Evolutionary conservation across 441 rosid species (phyloP).

Genomic region (Breynia disticha): DNA sequence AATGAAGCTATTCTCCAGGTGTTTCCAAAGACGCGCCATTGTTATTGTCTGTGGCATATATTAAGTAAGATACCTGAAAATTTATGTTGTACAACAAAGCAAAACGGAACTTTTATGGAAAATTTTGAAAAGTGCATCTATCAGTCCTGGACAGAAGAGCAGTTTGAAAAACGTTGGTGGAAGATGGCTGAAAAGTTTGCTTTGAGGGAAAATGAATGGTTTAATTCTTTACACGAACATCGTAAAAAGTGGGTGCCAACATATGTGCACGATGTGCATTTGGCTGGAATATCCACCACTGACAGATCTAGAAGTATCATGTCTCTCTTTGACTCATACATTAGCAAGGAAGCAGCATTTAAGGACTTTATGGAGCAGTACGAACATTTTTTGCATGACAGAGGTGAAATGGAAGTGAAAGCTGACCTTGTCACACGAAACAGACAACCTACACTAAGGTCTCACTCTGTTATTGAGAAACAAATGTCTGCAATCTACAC

Average conservation of each 20-base stretch:
- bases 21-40: conserved; percentile 41
- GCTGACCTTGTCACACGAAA: conserved; percentile 31
- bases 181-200: conserved; percentile 40
- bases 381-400: conserved; percentile 26
- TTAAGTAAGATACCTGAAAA: conserved; percentile 32
- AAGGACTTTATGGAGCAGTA: conserved; percentile 47
- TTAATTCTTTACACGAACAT: conserved; percentile 38
- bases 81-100: conserved; percentile 23
- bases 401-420: conserved; percentile 37
- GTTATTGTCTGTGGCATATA: conserved; percentile 50
- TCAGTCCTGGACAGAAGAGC: conserved; percentile 43
- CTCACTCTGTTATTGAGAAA: conserved; percentile 44
- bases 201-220: conserved; percentile 36
- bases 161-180: conserved; percentile 56
- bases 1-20: conserved; percentile 36
- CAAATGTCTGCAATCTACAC: conserved; percentile 46
- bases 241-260: conserved; percentile 56
- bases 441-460: conserved; percentile 31
- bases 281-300: conserved; percentile 51
- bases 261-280: conserved; percentile 29
- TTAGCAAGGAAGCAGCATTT: conserved; percentile 29
- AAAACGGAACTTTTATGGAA: conserved; percentile 30
- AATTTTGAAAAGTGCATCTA: conserved; percentile 39
- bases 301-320: conserved; percentile 32
- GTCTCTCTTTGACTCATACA: conserved; percentile 43